Evolutionary conservation across 805 yeast species (phyloP).

Genomic region (Sugiyamaella boreocaroliniensis): DNA sequence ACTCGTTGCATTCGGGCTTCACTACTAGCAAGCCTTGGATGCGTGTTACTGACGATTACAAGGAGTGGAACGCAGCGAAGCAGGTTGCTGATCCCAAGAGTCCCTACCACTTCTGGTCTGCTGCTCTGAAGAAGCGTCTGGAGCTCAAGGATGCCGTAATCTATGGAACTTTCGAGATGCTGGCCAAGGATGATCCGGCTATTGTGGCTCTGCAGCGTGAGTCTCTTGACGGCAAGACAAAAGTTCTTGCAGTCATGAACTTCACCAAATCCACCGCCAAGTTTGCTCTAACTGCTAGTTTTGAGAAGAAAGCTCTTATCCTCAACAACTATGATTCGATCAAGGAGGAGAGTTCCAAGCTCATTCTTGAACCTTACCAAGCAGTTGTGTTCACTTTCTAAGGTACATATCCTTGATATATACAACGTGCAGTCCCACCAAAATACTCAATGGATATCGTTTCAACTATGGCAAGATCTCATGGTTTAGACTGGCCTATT

Average conservation of each 20-base stretch:
- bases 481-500: too few species aligned
- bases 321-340: constrained; percentile 10
- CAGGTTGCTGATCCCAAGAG: constrained; percentile 43
- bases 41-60: constrained; percentile 44
- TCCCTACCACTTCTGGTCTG: constrained; percentile 41
- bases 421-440: neutral
- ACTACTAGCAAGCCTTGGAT: constrained; percentile 44
- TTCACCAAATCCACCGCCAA: constrained; percentile 33
- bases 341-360: constrained; percentile 1
- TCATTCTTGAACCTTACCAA: constrained; percentile 10
- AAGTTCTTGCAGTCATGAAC: constrained; percentile 38
- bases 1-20: constrained; percentile 40
- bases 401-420: neutral
- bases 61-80: constrained; percentile 42
- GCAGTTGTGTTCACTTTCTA: constrained; percentile 8
- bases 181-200: constrained; percentile 40
- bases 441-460: neutral
- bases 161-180: constrained; percentile 41
- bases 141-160: constrained; percentile 38
- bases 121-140: constrained; percentile 40
- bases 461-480: neutral
- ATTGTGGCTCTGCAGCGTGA: constrained; percentile 39
- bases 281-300: constrained; percentile 28
- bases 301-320: constrained; percentile 16
- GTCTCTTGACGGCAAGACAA: constrained; percentile 23